Percentiles rank a stretch among this genome's conserved stretches.
These are phyloP conservation scores for Hypoxylon rickii DNA, from an alignment of 495 filamentous ascomycete genomes.

Conservation along the genomic window DNA sequence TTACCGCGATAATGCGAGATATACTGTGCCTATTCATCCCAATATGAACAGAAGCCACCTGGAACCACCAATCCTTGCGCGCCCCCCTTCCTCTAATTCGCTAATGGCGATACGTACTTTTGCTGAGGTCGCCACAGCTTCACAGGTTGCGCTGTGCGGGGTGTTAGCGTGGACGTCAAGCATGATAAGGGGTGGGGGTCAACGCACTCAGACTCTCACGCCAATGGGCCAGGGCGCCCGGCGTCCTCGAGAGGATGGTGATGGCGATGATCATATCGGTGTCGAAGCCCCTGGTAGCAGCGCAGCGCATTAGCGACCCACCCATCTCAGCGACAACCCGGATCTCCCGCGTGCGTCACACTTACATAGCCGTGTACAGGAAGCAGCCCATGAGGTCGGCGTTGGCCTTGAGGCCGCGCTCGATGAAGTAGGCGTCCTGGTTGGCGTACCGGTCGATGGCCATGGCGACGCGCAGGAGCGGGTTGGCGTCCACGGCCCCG, in stretches of 20 bases:
- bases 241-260: constrained; percentile 34
- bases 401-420: constrained; percentile 56
- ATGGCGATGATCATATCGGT: constrained; percentile 36
- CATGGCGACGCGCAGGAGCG: constrained; percentile 54
- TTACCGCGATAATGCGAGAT: neutral
- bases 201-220: constrained; percentile 38
- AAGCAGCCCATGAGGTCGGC: constrained; percentile 63
- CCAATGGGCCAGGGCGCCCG: constrained; percentile 41
- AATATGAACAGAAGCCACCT: neutral
- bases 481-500: constrained; percentile 42
- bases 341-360: constrained; percentile 4
- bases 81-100: constrained; percentile 18
- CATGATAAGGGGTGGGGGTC: neutral
- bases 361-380: constrained; percentile 58
- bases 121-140: constrained; percentile 38
- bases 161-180: constrained; percentile 2
- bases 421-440: constrained; percentile 57
- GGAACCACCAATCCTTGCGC: neutral
- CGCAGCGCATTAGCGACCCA: neutral
- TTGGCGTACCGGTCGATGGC: constrained; percentile 55
- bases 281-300: constrained; percentile 30
- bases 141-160: constrained; percentile 32
- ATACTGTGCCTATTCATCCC: neutral
- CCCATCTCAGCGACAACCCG: no score
- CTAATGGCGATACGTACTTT: constrained; percentile 30